Percentiles rank a stretch among this genome's conserved stretches.
Conservation (phyloP, 768 basidiomycete species). For the Suillus brevipes region DNA sequence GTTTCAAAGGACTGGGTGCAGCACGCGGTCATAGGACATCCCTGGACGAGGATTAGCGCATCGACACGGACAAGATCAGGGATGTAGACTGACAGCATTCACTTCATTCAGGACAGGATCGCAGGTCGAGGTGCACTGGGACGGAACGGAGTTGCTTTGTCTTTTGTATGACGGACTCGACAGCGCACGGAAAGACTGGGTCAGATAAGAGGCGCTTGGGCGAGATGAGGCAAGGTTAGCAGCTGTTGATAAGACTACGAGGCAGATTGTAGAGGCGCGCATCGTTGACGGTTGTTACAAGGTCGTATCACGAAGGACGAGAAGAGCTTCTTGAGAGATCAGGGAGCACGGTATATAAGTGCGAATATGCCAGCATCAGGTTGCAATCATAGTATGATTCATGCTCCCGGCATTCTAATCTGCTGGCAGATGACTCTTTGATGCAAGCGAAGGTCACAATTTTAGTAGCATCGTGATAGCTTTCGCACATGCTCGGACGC, state of each 20-base stretch:
- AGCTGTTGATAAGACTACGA: slow-evolving; percentile 9
- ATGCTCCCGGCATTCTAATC: background rate
- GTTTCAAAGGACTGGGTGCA: slow-evolving; percentile 42
- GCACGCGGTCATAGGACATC: slow-evolving; percentile 33
- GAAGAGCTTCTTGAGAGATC: background rate
- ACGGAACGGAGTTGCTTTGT: slow-evolving; percentile 19
- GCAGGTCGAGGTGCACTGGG: slow-evolving; percentile 26
- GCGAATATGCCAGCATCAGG: background rate
- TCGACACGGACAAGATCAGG: slow-evolving; percentile 5
- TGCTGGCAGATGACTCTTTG: background rate
- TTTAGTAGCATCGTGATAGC: too few species aligned
- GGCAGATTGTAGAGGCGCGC: slow-evolving; percentile 7
- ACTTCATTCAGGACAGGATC: slow-evolving; percentile 25
- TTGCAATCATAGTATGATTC: background rate
- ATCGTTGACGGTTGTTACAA: slow-evolving; percentile 15
- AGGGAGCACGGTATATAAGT: background rate
- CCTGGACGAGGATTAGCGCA: slow-evolving; percentile 17
- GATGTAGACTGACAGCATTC: slow-evolving; percentile 19
- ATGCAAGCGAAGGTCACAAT: background rate
- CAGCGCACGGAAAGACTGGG: background rate
- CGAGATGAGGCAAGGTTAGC: slow-evolving; percentile 8
- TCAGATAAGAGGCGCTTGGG: slow-evolving; percentile 10
- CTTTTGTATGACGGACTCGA: slow-evolving; percentile 14
- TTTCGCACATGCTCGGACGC: too few species aligned
- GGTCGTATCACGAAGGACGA: background rate